phyloP scores from a whole-genome alignment of 192 early-diverging fungal species.

The Backusella tuberculispora region DNA sequence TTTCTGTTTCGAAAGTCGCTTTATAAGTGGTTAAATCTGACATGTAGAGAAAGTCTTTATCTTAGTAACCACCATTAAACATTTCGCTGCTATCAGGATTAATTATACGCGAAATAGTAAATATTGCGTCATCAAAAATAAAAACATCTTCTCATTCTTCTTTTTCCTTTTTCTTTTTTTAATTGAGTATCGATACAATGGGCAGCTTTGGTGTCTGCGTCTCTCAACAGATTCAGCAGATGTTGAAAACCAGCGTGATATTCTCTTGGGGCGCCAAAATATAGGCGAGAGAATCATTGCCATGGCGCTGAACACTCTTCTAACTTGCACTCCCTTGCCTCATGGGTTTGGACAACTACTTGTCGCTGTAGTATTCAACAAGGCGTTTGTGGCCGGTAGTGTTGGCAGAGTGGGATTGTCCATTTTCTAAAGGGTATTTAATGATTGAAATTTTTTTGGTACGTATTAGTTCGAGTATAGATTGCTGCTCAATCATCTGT shows the following conservation, averaged over 20 bases:
- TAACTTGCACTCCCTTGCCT: not conserved
- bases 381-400: not conserved
- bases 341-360: conserved; percentile 15
- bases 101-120: no score
- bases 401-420: conserved; percentile 13
- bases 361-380: not conserved
- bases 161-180: no score
- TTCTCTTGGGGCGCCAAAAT: conserved; percentile 5
- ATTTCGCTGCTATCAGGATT: no score
- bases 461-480: not conserved
- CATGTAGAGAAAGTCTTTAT: no score
- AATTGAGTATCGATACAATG: no score
- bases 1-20: no score
- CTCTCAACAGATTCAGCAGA: conserved; percentile 20
- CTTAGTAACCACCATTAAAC: no score
- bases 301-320: conserved; percentile 9
- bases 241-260: conserved; percentile 15
- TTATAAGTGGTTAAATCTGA: no score
- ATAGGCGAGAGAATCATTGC: not conserved
- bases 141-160: no score
- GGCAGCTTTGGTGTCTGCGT: conserved; percentile 10
- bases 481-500: not conserved
- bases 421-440: not conserved
- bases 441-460: conserved; percentile 7
- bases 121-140: no score